Conservation (phyloP, 805 yeast genomes). For the Clavispora santaluciae region DNA sequence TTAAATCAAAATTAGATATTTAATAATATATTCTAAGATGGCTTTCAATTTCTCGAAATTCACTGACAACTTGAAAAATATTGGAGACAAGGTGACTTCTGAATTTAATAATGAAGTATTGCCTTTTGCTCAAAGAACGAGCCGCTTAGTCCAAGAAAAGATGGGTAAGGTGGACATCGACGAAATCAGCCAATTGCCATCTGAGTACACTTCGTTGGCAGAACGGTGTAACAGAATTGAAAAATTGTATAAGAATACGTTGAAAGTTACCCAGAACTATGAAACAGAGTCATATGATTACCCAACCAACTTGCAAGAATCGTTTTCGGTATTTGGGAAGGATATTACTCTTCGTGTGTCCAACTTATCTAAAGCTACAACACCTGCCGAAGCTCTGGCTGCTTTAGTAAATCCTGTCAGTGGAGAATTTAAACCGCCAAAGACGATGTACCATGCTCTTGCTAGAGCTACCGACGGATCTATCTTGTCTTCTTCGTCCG, state of each 20-base stretch:
- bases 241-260: conserved; percentile 37
- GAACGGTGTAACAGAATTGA: conserved; percentile 37
- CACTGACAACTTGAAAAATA: conserved; percentile 36
- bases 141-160: conserved; percentile 71
- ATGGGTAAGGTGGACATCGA: conserved; percentile 65
- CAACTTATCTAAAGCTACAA: conserved; percentile 64
- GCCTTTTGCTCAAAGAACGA: conserved; percentile 77
- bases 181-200: conserved; percentile 74
- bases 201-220: conserved; percentile 59
- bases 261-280: conserved; percentile 46
- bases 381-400: conserved; percentile 80
- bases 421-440: conserved; percentile 56
- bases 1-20: background rate
- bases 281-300: conserved; percentile 80
- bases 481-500: conserved; percentile 36
- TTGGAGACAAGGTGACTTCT: conserved; percentile 42
- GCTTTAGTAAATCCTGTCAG: conserved; percentile 44
- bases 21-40: conserved; percentile 18
- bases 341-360: conserved; percentile 58
- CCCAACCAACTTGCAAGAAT: conserved; percentile 70
- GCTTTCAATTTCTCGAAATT: conserved; percentile 39
- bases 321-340: conserved; percentile 69
- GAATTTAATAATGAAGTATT: conserved; percentile 51
- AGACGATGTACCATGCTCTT: conserved; percentile 78
- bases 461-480: conserved; percentile 67